Conservation (phyloP, 164 flowering plant species). For the Tetracentron sinense region DNA sequence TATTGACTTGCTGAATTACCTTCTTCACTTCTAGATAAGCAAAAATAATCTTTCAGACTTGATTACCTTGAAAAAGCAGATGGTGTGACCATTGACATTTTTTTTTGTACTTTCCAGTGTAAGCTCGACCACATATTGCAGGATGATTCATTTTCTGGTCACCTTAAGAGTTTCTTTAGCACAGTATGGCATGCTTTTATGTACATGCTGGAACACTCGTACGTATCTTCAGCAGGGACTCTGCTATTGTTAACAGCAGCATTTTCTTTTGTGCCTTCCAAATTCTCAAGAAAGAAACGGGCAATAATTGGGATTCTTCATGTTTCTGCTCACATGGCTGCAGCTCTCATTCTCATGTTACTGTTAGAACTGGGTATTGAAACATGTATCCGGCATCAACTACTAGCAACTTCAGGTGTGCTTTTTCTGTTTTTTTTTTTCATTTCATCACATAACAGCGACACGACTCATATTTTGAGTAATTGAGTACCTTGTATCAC, state of each 20-base stretch:
- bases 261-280: conserved; percentile 73
- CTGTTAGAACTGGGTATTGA: conserved; percentile 91
- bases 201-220: conserved; percentile 69
- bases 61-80: not conserved
- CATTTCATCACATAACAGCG: too few relatives aligned
- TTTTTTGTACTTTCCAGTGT: conserved; percentile 47
- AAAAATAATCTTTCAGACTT: not conserved
- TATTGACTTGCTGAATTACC: not conserved
- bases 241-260: conserved; percentile 55
- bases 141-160: conserved; percentile 79
- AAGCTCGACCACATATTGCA: conserved; percentile 76
- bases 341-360: conserved; percentile 88
- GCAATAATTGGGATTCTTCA: conserved; percentile 75
- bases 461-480: too few relatives aligned
- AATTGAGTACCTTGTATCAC: too few relatives aligned
- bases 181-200: conserved; percentile 65
- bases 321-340: conserved; percentile 78
- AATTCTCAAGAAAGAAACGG: conserved; percentile 74
- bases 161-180: conserved; percentile 68
- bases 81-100: not conserved
- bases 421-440: not conserved
- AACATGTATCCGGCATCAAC: conserved; percentile 78
- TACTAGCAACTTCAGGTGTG: conserved; percentile 85
- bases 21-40: conserved; percentile 3
- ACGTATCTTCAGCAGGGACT: conserved; percentile 65